Evolutionary conservation across 1,284 basidiomycete genomes (phyloP).

Genomic region (Ceratobasidium sp.): DNA sequence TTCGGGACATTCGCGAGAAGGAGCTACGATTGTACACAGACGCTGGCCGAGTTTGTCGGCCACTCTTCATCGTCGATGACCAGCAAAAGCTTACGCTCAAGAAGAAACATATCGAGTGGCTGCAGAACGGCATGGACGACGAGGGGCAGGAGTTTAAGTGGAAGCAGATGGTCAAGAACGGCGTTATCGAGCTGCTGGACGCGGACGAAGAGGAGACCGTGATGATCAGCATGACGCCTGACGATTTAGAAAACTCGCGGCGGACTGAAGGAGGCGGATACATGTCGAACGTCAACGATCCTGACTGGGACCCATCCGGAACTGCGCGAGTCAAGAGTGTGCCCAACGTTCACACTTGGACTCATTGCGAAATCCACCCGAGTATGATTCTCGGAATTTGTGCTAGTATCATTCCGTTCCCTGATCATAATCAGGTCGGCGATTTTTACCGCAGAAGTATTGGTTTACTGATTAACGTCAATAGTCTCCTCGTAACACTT

Average conservation of each 20-base stretch:
- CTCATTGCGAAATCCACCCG: slow-evolving; percentile 99
- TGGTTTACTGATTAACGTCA: slow-evolving; percentile 47
- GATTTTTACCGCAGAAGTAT: not conserved
- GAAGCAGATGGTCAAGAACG: slow-evolving; percentile 87
- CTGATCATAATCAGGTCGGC: slow-evolving; percentile 96
- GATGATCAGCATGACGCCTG: slow-evolving; percentile 98
- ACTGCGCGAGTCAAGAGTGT: slow-evolving; percentile 88
- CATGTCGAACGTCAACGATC: slow-evolving; percentile 63
- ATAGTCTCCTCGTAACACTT: slow-evolving; percentile 98
- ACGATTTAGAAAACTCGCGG: slow-evolving; percentile 91
- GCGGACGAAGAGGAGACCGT: slow-evolving; percentile 99
- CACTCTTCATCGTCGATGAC: slow-evolving; percentile 96
- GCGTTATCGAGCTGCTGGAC: slow-evolving; percentile 95
- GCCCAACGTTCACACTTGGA: slow-evolving; percentile 91
- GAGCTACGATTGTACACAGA: slow-evolving; percentile 97
- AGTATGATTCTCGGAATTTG: slow-evolving; percentile 99
- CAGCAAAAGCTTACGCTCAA: slow-evolving; percentile 87
- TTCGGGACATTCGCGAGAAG: slow-evolving; percentile 96
- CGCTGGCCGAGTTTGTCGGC: slow-evolving; percentile 95
- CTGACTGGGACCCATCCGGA: slow-evolving; percentile 78
- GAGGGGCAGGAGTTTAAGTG: slow-evolving; percentile 75
- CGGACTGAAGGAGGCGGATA: slow-evolving; percentile 70
- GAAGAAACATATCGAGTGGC: slow-evolving; percentile 81
- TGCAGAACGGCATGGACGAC: slow-evolving; percentile 69
- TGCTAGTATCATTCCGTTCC: slow-evolving; percentile 99